phyloP scores from a whole-genome alignment of 2,329 filamentous ascomycete species.

The Penicillium sp. region DNA sequence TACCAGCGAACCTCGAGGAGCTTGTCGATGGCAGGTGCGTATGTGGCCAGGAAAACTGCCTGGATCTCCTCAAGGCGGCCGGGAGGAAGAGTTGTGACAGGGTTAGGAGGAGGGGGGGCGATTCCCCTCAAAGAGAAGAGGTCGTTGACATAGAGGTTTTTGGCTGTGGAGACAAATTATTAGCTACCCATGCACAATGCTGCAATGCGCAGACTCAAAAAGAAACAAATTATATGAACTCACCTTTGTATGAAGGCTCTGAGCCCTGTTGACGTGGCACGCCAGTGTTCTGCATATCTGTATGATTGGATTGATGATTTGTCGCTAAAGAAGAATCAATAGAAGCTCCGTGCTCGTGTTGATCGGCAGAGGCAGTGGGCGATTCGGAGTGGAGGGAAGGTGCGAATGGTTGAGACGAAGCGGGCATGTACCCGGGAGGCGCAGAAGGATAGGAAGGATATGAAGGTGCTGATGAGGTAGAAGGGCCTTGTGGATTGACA shows the following conservation, averaged over 20 bases:
- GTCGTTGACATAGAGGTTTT: slow-evolving; percentile 70
- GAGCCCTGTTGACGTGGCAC: slow-evolving; percentile 25
- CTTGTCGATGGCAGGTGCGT: slow-evolving; percentile 69
- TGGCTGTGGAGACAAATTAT: slow-evolving; percentile 49
- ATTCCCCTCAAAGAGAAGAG: slow-evolving; percentile 64
- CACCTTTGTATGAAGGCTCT: slow-evolving; percentile 25
- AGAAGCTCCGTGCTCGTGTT: slow-evolving; percentile 58
- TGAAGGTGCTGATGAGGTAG: slow-evolving; percentile 24
- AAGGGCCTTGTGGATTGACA: slow-evolving; percentile 41
- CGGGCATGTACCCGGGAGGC: slow-evolving; percentile 41
- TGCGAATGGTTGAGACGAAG: slow-evolving; percentile 39
- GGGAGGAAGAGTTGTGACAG: slow-evolving; percentile 46
- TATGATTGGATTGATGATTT: slow-evolving; percentile 32
- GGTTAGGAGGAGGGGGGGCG: slow-evolving; percentile 56
- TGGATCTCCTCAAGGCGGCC: slow-evolving; percentile 64
- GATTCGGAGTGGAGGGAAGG: slow-evolving; percentile 41
- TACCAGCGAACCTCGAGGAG: slow-evolving; percentile 87
- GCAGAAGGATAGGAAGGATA: slow-evolving; percentile 40
- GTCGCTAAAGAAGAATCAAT: slow-evolving; percentile 67
- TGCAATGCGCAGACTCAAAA: background rate
- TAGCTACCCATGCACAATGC: slow-evolving; percentile 32
- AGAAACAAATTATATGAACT: background rate
- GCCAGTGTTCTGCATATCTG: slow-evolving; percentile 34
- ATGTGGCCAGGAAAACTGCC: slow-evolving; percentile 71
- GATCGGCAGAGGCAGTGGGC: slow-evolving; percentile 42